phyloP scores from a whole-genome alignment of 306 rosid species.

The Gynostemma pentaphyllum region DNA sequence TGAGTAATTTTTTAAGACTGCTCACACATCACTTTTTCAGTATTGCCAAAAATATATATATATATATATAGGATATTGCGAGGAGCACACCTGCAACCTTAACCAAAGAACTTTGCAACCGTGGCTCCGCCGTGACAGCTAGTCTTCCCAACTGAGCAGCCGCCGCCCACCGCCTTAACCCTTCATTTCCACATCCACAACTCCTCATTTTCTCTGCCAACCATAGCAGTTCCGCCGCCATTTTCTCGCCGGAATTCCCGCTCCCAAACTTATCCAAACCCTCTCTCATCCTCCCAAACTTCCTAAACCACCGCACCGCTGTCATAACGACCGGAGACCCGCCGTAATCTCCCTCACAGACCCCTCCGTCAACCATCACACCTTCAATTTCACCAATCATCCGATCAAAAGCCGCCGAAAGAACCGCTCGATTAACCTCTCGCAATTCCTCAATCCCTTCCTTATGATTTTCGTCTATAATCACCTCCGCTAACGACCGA shows the following conservation, averaged over 20 bases:
- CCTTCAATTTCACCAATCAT: slow-evolving; percentile 38
- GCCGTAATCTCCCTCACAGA: not conserved
- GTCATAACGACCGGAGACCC: no score
- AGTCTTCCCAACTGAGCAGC: slow-evolving; percentile 46
- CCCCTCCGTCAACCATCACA: slow-evolving; percentile 12
- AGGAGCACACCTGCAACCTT: slow-evolving; percentile 39
- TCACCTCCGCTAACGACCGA: slow-evolving; percentile 49
- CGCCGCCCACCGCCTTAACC: slow-evolving; percentile 41
- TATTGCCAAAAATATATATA: not conserved
- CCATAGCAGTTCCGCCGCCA: slow-evolving; percentile 63
- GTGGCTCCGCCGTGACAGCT: slow-evolving; percentile 51
- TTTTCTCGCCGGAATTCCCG: slow-evolving; percentile 44
- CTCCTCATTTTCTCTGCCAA: slow-evolving; percentile 47
- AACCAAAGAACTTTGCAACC: slow-evolving; percentile 46
- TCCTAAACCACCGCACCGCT: not conserved
- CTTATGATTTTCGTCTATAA: slow-evolving; percentile 40
- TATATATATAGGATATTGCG: not conserved
- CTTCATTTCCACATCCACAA: slow-evolving; percentile 38
- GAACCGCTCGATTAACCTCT: slow-evolving; percentile 41
- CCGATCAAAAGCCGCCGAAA: slow-evolving; percentile 42
- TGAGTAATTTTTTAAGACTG: no score
- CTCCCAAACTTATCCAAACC: slow-evolving; percentile 6
- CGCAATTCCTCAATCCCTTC: slow-evolving; percentile 32
- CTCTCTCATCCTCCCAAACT: not conserved
- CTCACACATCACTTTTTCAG: no score